Evolutionary conservation across 2,329 filamentous ascomycete genomes (phyloP), one percentile per base, ranked within the genome.

Genomic region (Fonsecaea pugnacius): DNA sequence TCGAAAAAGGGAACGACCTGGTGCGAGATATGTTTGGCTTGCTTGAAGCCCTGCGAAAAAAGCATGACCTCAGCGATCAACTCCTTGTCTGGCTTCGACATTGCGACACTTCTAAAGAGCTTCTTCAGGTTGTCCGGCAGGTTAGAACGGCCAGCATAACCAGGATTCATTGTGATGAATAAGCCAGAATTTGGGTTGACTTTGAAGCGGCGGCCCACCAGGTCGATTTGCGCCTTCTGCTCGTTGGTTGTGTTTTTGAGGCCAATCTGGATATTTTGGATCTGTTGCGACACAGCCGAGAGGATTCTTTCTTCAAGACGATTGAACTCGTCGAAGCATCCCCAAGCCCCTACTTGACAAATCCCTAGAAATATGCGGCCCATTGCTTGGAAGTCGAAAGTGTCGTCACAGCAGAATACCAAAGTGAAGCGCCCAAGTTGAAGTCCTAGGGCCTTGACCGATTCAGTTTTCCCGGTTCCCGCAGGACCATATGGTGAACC

Each of bases 161-260:
- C 95, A 76, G 95, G 95, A 77, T 99, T 99, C 96, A 99, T 99
- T 43, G 95, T 99, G 76, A 99, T 99, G 82, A 99, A 99, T 75
- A 99, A 95, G 72, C 95, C 95, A 57, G 96, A 98, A 75, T 97
- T 96, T 66, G 85, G 84, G 73, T 96, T 96, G 70, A 99, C 95
- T 68, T 85, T 87, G 54, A 99, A 84, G 71, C 96, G 92, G 61
- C 95, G 91, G 55, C 94, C 94, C 60, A 98, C 91, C 21, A 99
- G 83, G 76, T 99, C 95, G 71, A 99, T 98, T 75, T 97, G 91
- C 1, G 92, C 84, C 75, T 91, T 92, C 6, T 90, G 87, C 71
- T 97, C 91, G 61, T 92, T 88, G 7, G 82, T 89, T 36, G 90
- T 89, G 75, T 94, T 92, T 76, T 93, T 93, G 60, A 99, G 83